Conservation (phyloP, 2,329 filamentous ascomycete genomes). For the Daldinia sp. region DNA sequence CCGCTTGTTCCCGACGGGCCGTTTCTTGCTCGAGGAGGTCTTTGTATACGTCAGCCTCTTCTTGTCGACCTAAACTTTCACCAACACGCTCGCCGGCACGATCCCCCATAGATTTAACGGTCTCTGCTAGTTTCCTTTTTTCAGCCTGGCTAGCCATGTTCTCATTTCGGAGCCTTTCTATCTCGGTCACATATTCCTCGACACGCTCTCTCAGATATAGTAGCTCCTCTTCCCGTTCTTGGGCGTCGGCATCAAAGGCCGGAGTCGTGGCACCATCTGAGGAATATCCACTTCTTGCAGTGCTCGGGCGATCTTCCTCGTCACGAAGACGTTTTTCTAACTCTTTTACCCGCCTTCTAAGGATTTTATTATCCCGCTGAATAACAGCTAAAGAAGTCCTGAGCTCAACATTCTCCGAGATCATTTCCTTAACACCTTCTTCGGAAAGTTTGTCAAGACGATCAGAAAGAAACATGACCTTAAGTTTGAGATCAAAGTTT, state of each 20-base stretch:
- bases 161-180: conserved; percentile 85
- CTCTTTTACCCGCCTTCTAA: conserved; percentile 85
- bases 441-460: conserved; percentile 93
- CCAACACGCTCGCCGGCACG: conserved; percentile 59
- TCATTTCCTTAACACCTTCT: conserved; percentile 97
- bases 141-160: conserved; percentile 83
- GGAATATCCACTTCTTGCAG: conserved; percentile 67
- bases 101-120: conserved; percentile 70
- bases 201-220: conserved; percentile 85
- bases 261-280: conserved; percentile 69
- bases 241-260: conserved; percentile 69
- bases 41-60: conserved; percentile 89
- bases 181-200: conserved; percentile 84
- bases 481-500: conserved; percentile 97
- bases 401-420: conserved; percentile 95
- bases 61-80: conserved; percentile 64
- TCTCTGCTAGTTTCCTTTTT: conserved; percentile 86
- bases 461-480: conserved; percentile 96
- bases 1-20: conserved; percentile 85
- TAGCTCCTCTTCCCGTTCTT: conserved; percentile 86
- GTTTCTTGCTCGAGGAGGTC: conserved; percentile 94
- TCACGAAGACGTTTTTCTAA: conserved; percentile 81
- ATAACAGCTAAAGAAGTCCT: conserved; percentile 90
- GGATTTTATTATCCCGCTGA: conserved; percentile 88
- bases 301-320: conserved; percentile 72